Conservation (phyloP, 2,329 filamentous ascomycete genomes). For the Ceratocystis alfenasii region DNA sequence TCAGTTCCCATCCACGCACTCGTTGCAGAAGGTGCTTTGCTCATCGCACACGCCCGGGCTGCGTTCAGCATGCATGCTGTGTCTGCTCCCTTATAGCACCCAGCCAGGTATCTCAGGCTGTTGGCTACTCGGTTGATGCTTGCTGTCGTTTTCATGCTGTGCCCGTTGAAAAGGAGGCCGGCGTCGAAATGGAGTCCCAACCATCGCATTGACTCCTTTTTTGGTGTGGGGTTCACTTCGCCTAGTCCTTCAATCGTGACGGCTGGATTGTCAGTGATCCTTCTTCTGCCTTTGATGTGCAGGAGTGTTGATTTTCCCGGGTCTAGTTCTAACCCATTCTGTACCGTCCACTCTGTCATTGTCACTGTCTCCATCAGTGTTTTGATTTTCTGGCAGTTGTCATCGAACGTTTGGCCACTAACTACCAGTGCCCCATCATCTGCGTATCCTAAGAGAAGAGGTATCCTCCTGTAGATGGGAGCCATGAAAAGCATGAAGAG, state of each 20-base stretch:
- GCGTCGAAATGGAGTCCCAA: background rate
- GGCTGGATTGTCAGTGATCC: background rate
- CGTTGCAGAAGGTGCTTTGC: no score
- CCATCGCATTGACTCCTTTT: background rate
- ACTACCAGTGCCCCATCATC: no score
- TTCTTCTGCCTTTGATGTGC: background rate
- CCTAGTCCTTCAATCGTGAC: background rate
- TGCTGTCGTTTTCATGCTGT: background rate
- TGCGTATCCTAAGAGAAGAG: no score
- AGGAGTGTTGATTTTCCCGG: background rate
- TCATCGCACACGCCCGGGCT: no score
- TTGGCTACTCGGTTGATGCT: background rate
- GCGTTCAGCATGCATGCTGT: background rate
- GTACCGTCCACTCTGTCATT: no score
- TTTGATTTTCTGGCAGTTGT: no score
- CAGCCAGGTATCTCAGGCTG: background rate
- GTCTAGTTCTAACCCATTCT: slow-evolving; percentile 22
- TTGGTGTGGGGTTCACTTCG: background rate
- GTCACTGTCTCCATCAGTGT: no score
- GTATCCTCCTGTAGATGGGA: no score
- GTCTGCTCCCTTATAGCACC: background rate
- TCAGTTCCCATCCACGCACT: no score
- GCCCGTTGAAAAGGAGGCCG: background rate
- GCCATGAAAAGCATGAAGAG: no score
- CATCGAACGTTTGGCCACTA: no score